Evolutionary conservation across 2,329 filamentous ascomycete species (phyloP), one percentile per base, ranked within the genome.

Genomic region (Arachnomyces sp.): DNA sequence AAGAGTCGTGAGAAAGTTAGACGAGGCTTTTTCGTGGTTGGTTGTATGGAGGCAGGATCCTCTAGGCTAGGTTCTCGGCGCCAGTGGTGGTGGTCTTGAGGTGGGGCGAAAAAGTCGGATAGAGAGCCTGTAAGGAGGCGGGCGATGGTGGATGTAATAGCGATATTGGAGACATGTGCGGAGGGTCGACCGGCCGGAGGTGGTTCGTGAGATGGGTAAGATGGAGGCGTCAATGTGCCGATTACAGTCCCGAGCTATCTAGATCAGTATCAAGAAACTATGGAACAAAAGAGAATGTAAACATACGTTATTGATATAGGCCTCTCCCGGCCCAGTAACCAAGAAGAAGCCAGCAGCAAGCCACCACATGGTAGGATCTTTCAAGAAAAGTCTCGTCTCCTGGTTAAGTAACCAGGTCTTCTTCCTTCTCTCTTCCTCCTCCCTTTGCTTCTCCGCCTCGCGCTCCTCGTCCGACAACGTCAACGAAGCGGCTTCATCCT

Each of bases 301-400:
- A 55, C 57, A 47, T 46, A 69, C 71, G 54, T 96, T 98, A 67
- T 96, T 98, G 66, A 96, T 88, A 61, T 95, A 98, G 8, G 90
- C 86, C 65, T 98, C 92, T n/a, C 89, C 90, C 0, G 92, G 90
- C 0, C 92, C 92, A 39, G 89, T 86, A 52, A 95, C 86, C 47
- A 96, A 75, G 62, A 96, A 86, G 65, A 98, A 96, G 14, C 88
- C 89, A 1, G 82, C 69, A 0, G 90, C 87, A 50, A 98, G 82
- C 58, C 81, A 85, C 90, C 90, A 98, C 90, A 96, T 96, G 9
- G 88, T 95, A 44, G 77, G 80, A 52, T 98, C 92, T 16, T 77
- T 74, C 7, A 98, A 72, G 61, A 96, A 98, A 3, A 80, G 73
- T 9, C 80, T 74, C 0, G 92, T 96, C 60, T 95, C 90, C 33